A percentile compares a stretch with the other conserved stretches of the same genome.
Evolutionary conservation across 805 yeast genomes (phyloP).

Genomic region (Grigorovia humatica): DNA sequence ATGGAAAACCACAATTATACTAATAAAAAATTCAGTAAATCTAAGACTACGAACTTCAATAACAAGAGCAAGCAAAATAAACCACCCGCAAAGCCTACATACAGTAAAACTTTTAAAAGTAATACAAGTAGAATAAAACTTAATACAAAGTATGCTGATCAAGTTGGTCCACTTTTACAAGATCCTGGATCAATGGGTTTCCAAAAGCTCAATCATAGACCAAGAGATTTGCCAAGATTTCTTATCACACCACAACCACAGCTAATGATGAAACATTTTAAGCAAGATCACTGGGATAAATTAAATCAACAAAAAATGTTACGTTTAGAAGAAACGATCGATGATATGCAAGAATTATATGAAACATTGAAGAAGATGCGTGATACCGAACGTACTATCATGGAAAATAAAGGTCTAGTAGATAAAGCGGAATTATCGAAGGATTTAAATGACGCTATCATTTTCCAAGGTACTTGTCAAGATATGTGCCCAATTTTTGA

Average conservation of each 20-base stretch:
- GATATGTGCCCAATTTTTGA: slow-evolving; percentile 96
- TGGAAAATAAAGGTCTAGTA: slow-evolving; percentile 75
- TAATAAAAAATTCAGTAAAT: no score
- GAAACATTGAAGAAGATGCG: slow-evolving; percentile 68
- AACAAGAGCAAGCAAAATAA: not conserved
- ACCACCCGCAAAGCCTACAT: no score
- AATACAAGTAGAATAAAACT: not conserved
- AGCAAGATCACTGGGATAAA: slow-evolving; percentile 56
- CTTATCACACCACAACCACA: slow-evolving; percentile 31
- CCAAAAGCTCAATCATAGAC: slow-evolving; percentile 8
- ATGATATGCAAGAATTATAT: slow-evolving; percentile 61
- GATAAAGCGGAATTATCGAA: slow-evolving; percentile 80
- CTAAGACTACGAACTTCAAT: no score
- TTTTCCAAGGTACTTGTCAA: slow-evolving; percentile 75
- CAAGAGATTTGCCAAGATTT: slow-evolving; percentile 29
- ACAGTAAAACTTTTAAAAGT: not conserved
- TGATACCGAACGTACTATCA: slow-evolving; percentile 59
- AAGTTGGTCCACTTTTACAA: slow-evolving; percentile 19
- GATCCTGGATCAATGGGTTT: slow-evolving; percentile 20
- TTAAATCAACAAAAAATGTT: slow-evolving; percentile 58
- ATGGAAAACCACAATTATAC: no score
- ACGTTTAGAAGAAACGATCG: slow-evolving; percentile 38
- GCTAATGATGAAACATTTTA: slow-evolving; percentile 20
- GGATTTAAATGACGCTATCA: slow-evolving; percentile 77
- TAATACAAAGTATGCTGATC: not conserved